phyloP scores from a whole-genome alignment of 805 yeast genomes.

The Jamesozyma jinghongensis region DNA sequence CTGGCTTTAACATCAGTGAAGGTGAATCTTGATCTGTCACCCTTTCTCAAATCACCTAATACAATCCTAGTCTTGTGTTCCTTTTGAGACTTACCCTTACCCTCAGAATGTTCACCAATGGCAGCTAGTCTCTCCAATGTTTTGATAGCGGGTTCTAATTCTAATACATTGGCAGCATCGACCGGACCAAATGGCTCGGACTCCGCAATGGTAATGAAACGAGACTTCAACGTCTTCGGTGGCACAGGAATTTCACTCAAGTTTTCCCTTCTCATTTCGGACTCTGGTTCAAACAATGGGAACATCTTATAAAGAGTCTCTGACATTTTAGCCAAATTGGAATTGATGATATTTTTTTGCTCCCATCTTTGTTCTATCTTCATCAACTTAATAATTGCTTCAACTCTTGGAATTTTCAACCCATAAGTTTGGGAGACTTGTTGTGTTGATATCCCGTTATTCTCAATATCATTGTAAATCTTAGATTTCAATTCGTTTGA shows the following conservation, averaged over 20 bases:
- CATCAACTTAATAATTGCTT: slow-evolving; percentile 70
- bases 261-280: slow-evolving; percentile 43
- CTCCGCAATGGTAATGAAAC: slow-evolving; percentile 85
- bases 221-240: slow-evolving; percentile 65
- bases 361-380: slow-evolving; percentile 56
- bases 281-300: slow-evolving; percentile 52
- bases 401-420: slow-evolving; percentile 74
- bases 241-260: slow-evolving; percentile 93
- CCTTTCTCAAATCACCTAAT: slow-evolving; percentile 51
- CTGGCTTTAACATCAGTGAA: slow-evolving; percentile 77
- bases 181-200: slow-evolving; percentile 92
- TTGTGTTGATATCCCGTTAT: slow-evolving; percentile 50
- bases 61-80: slow-evolving; percentile 33
- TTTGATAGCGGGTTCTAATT: slow-evolving; percentile 77
- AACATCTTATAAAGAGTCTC: slow-evolving; percentile 66
- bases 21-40: slow-evolving; percentile 63
- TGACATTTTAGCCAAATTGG: slow-evolving; percentile 53
- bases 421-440: slow-evolving; percentile 73
- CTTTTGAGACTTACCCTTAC: slow-evolving; percentile 18
- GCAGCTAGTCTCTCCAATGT: slow-evolving; percentile 62
- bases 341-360: slow-evolving; percentile 40
- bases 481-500: slow-evolving; percentile 49
- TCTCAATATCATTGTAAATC: slow-evolving; percentile 48
- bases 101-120: slow-evolving; percentile 43
- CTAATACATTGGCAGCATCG: slow-evolving; percentile 82